phyloP scores from a whole-genome alignment of 2,329 filamentous ascomycete species.

The Colletotrichum spinosum region DNA sequence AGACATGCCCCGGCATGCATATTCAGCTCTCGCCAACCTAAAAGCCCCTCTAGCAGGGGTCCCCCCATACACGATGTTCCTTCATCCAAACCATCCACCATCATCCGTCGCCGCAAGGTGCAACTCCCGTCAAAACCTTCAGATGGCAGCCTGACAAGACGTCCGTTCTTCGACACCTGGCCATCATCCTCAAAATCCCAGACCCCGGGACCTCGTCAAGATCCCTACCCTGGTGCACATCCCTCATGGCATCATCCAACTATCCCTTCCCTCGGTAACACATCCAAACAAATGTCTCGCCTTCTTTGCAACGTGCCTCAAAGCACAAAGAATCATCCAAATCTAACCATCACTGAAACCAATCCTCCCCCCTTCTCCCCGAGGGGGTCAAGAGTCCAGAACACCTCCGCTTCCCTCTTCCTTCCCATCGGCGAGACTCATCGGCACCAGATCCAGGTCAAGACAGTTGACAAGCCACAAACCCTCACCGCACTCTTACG shows the following conservation, averaged over 20 bases:
- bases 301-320: no score
- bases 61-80: conserved; percentile 6
- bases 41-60: conserved; percentile 3
- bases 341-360: no score
- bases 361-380: background rate
- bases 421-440: conserved; percentile 9
- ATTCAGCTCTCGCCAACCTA: conserved; percentile 2
- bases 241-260: no score
- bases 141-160: conserved; percentile 2
- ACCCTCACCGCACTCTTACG: background rate
- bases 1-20: conserved; percentile 3
- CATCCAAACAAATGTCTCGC: no score
- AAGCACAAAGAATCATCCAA: no score
- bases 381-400: no score
- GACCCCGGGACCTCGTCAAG: background rate
- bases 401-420: background rate
- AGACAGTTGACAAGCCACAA: conserved; percentile 2
- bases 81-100: background rate
- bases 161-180: conserved; percentile 2
- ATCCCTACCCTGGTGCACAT: no score
- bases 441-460: background rate
- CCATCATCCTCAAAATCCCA: background rate
- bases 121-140: conserved; percentile 30
- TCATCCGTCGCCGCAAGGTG: conserved; percentile 19
- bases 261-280: no score